phyloP scores from a whole-genome alignment of 495 filamentous ascomycete species.

The Xylaria acuta region DNA sequence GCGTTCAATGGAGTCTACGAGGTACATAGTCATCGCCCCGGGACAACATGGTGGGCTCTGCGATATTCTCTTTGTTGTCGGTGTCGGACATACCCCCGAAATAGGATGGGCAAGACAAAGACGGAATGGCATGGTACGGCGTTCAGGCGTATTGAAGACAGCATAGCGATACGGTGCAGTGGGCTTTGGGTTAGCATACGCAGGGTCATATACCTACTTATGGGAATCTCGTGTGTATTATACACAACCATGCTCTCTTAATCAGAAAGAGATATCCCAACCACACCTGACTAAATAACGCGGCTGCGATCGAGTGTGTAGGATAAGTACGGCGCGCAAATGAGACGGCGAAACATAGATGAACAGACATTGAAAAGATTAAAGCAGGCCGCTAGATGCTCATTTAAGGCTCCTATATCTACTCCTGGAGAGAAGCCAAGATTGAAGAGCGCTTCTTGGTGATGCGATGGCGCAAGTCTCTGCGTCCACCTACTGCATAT shows the following conservation, averaged over 20 bases:
- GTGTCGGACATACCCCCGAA: slow-evolving; percentile 24
- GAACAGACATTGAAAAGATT: not conserved
- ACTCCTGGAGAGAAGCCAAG: not conserved
- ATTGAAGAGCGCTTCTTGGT: not conserved
- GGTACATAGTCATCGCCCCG: not conserved
- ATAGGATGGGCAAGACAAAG: slow-evolving; percentile 16
- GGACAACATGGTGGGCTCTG: slow-evolving; percentile 12
- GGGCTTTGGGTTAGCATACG: slow-evolving; percentile 23
- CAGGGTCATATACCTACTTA: slow-evolving; percentile 14
- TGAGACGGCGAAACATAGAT: not conserved
- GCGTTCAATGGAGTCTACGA: slow-evolving; percentile 2
- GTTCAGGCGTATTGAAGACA: slow-evolving; percentile 22
- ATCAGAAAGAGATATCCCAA: slow-evolving; percentile 7
- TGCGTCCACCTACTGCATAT: not conserved
- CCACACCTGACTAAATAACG: not conserved
- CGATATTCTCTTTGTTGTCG: slow-evolving; percentile 18
- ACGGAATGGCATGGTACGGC: slow-evolving; percentile 21
- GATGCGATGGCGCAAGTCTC: not conserved
- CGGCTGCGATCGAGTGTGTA: not conserved
- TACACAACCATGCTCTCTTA: not conserved
- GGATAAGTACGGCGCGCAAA: no score
- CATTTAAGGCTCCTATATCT: not conserved
- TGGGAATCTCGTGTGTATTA: slow-evolving; percentile 17
- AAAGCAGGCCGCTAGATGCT: not conserved
- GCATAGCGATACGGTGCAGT: slow-evolving; percentile 27